Conservation (phyloP, 306 rosid genomes). For the Cicer pinnatifidum region DNA sequence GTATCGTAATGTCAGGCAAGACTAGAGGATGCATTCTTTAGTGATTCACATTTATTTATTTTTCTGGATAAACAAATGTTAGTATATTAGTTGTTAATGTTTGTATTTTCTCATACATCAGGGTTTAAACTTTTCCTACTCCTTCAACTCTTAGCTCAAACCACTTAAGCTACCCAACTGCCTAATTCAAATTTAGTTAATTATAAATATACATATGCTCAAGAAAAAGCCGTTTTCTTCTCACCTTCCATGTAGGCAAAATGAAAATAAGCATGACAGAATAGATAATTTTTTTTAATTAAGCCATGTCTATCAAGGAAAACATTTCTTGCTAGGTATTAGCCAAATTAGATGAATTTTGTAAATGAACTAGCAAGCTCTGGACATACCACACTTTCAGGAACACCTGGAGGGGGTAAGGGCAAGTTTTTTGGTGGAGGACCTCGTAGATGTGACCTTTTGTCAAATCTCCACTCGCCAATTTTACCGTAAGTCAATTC, state of each 20-base stretch:
- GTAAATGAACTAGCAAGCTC: slow-evolving; percentile 27
- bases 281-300: slow-evolving; percentile 8
- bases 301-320: slow-evolving; percentile 1
- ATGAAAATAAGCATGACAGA: slow-evolving; percentile 19
- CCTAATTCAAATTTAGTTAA: slow-evolving; percentile 15
- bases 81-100: too few relatives aligned
- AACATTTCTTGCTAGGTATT: slow-evolving; percentile 19
- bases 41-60: background rate
- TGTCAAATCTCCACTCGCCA: slow-evolving; percentile 98
- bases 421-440: slow-evolving; percentile 83
- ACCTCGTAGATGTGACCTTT: slow-evolving; percentile 82
- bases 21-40: background rate
- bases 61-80: too few relatives aligned
- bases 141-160: too few relatives aligned
- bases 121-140: too few relatives aligned
- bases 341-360: slow-evolving; percentile 36
- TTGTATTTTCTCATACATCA: too few relatives aligned
- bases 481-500: slow-evolving; percentile 84
- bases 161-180: too few relatives aligned
- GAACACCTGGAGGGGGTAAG: slow-evolving; percentile 94
- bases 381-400: slow-evolving; percentile 96
- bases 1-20: slow-evolving; percentile 16
- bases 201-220: background rate
- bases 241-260: slow-evolving; percentile 23
- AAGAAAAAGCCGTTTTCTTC: slow-evolving; percentile 22